Evolutionary conservation across 2,329 filamentous ascomycete genomes (phyloP), one percentile per base, ranked within the genome.

Genomic region (Cercospora sesami): DNA sequence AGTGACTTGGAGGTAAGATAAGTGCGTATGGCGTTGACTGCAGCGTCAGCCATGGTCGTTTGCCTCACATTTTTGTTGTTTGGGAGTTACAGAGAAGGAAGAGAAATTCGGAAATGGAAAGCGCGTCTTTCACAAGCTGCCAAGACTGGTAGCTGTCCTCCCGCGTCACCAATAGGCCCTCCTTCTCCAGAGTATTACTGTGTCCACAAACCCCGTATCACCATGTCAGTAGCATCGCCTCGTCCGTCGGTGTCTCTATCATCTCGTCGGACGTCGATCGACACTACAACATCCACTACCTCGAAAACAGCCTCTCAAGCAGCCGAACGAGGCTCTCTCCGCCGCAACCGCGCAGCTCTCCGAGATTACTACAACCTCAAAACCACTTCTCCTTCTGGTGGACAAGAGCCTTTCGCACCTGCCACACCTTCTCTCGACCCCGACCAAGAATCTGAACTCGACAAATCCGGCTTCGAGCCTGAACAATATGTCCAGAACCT

Each of bases 281-380:
- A 86, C 69, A 81, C 80, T 67, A 91, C 74, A 23, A 86, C 68
- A 83, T 82, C 74, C 81, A 78, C 67, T 66, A 75, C 72, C 66
- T 71, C 74, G 65, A 67, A 73, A 71, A 67, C 69, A 4, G 65
- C 69, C 23, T 67, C 74, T 23, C 66, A 68, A 18, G 67, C 69
- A 33, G 75, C 69, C 75, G 75, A 80, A 78, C 66, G 85, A 82
- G 71, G 84, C 85, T 65, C 82, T 60, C 75, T 78, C 21, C 85
- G 87, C 66, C 86, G 91, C 69, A 96, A 96, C 81, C 91, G 94
- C 72, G 88, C 91, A 65, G 94, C 94, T 6, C 86, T 98, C 21
- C 91, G 95, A 75, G 93, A 97, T 77, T 98, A 97, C 84, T 98
- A 98, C 82, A 95, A 95, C 77, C 86, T 98, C 60, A 90, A 89